These are phyloP conservation scores for Citrus reticulata DNA, from an alignment of 345 rosid genomes.

Conservation along the genomic window DNA sequence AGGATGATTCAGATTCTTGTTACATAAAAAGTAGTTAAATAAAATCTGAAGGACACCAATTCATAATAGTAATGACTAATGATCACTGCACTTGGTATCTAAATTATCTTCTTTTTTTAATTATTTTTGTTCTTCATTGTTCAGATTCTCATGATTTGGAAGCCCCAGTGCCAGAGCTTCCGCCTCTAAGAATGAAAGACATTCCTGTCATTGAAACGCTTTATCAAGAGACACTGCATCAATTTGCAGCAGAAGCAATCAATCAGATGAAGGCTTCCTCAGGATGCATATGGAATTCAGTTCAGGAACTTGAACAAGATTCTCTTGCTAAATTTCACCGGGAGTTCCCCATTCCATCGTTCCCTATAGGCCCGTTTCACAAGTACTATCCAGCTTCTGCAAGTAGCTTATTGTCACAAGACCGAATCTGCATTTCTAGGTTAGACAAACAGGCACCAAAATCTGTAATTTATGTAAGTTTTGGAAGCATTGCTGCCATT, in stretches of 20 bases:
- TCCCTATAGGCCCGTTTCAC: conserved; percentile 44
- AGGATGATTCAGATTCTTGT: neutral
- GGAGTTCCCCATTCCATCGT: conserved; percentile 21
- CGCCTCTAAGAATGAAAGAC: conserved; percentile 39
- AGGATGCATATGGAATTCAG: conserved; percentile 34
- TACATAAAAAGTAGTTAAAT: too few relatives aligned
- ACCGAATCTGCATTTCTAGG: conserved; percentile 32
- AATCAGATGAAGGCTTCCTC: conserved; percentile 23
- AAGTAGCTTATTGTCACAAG: conserved; percentile 23
- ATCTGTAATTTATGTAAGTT: conserved; percentile 43
- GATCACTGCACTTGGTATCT: neutral
- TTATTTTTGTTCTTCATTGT: neutral
- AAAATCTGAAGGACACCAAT: too few relatives aligned
- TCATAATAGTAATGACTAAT: neutral
- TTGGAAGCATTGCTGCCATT: conserved; percentile 40
- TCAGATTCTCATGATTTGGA: conserved; percentile 25
- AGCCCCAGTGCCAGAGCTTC: conserved; percentile 20
- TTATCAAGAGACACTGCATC: conserved; percentile 16
- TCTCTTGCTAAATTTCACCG: neutral
- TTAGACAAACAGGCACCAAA: conserved; percentile 27
- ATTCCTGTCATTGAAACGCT: conserved; percentile 22
- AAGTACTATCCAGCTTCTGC: conserved; percentile 27
- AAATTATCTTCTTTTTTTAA: neutral
- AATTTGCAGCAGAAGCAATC: neutral
- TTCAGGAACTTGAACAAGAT: conserved; percentile 28